Evolutionary conservation across 225 moss, liverwort and hornwort genomes (phyloP).

Genomic region (Straminergon stramineum): DNA sequence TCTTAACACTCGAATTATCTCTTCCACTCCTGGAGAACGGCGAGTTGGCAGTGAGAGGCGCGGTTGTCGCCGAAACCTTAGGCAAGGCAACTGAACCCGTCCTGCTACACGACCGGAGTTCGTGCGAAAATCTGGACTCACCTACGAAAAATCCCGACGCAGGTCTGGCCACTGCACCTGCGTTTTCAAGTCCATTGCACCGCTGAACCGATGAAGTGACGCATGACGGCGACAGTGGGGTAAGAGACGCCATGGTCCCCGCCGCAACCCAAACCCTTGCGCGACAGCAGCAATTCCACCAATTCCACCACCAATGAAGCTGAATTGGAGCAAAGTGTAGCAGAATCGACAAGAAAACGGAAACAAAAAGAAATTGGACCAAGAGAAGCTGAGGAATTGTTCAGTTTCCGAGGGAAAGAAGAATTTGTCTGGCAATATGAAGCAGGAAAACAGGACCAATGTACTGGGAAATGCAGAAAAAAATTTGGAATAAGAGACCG

Average conservation of each 20-base stretch:
- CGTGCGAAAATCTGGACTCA: not conserved
- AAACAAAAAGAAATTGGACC: not conserved
- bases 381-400: not conserved
- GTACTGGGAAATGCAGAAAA: not conserved
- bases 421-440: not conserved
- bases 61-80: conserved; percentile 4
- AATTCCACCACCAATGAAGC: not conserved
- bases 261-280: not conserved
- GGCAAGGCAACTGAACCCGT: not conserved
- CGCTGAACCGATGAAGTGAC: not conserved
- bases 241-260: conserved; percentile 13
- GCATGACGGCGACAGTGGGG: not conserved
- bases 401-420: not conserved
- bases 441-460: not conserved
- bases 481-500: not conserved
- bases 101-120: not conserved
- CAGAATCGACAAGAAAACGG: not conserved
- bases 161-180: not conserved
- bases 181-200: not conserved
- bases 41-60: conserved; percentile 30
- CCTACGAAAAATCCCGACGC: not conserved
- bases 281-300: not conserved
- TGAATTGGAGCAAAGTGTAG: not conserved
- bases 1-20: conserved; percentile 11
- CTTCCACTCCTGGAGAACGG: conserved; percentile 22